Base-by-base conservation (phyloP, 192 early-diverging fungal genomes). In the Coemansia sp. region DNA sequence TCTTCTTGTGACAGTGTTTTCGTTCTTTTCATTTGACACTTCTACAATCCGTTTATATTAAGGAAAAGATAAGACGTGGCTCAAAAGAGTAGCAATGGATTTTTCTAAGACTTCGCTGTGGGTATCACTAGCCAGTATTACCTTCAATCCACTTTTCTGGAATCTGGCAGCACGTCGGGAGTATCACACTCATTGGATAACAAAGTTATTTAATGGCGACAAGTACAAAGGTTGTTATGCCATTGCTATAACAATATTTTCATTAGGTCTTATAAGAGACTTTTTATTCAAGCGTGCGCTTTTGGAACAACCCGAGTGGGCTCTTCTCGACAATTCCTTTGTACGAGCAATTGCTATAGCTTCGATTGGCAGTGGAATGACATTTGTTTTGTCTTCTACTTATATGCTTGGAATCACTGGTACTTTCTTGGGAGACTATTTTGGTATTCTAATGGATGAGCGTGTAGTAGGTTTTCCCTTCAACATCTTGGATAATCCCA, bases 361-460 rank as follows among this genome's bases (percentile, higher is more conserved):
- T 23, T 74, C 88, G 27, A 87, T 90, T 51, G 64, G 41, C 4
- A 27, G 81, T 19, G 93, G 94, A 10, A 92, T 88, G 76, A 56
- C 85, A 19, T 84, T 95, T 60, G 93, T 96, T 3, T 55, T 92
- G 21, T 86, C 88, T 22, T 93, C 91, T 49, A 96, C 93, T 86
- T 94, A 83, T 67, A 85, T 85, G 38, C 81, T 96, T 21, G 94
- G 94, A 54, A 81, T 96, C 55, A 93, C 91, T 16, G 94, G 94
- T 58, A 96, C 94, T 25, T 96, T 94, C 67, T 73, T 96, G 87
- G 93, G 94, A 62, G 93, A 94, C 69, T 96, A 96, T 72, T 96
- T 94, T 85, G 94, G 94, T 50, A 95, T 96, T 54, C 73, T 94
- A 57, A 93, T 93, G 93, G 83, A 89, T 16, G 82, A 86, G 62